These are phyloP conservation scores for Coemansia sp. DNA, from an alignment of 192 early-diverging fungal genomes.

Conservation along the genomic window DNA sequence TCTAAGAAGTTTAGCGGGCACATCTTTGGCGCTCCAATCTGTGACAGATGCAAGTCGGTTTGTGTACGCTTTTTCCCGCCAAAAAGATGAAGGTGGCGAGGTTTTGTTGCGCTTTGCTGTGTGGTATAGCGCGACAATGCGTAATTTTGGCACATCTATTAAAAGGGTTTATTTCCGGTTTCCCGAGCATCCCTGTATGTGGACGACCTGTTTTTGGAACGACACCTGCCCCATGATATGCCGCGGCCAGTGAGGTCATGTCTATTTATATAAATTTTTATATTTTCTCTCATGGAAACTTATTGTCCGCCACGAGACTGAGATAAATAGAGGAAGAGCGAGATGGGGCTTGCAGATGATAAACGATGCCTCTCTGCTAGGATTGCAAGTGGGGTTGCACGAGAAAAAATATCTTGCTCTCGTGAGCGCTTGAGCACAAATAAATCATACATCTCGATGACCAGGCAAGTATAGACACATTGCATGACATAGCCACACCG, in stretches of 20 bases:
- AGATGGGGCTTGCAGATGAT: not conserved
- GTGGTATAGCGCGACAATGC: not conserved
- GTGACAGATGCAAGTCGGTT: not conserved
- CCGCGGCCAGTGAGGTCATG: not conserved
- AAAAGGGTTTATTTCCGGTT: conserved; percentile 1
- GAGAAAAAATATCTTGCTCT: not conserved
- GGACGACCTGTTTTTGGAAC: conserved; percentile 2
- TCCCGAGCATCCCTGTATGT: conserved; percentile 4
- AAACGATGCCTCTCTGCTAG: not conserved
- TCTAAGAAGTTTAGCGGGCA: not conserved
- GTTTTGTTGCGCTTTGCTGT: not conserved
- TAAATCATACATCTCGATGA: not conserved
- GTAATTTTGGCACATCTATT: not conserved
- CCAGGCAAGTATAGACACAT: conserved; percentile 3
- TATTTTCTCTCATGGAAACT: not conserved
- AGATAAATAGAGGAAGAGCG: not conserved
- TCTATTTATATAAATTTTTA: conserved; percentile 1
- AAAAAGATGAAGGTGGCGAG: conserved; percentile 2
- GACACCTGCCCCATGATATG: not conserved
- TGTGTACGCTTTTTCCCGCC: not conserved
- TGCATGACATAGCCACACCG: conserved; percentile 6
- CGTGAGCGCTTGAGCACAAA: conserved; percentile 2
- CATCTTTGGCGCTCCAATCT: not conserved
- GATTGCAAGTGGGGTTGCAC: not conserved
- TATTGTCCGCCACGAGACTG: conserved; percentile 1